Percentiles rank a stretch among this genome's conserved stretches.
Evolutionary conservation across 306 rosid species (phyloP).

Genomic region (Clitoria ternatea): DNA sequence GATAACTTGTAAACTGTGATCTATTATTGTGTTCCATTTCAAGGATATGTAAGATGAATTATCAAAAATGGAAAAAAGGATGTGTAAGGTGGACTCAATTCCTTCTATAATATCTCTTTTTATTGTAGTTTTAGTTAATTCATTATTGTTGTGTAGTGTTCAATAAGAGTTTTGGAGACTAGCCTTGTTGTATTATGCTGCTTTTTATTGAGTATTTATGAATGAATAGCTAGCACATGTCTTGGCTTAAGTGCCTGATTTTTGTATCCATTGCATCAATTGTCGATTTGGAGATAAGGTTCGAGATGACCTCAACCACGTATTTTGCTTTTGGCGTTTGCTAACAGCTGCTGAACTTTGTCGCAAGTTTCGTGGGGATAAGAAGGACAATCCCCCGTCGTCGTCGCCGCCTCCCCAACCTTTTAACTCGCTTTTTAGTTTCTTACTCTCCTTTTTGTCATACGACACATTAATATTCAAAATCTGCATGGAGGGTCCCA

Average conservation of each 20-base stretch:
- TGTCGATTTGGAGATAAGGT: constrained; percentile 24
- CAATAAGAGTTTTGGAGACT: background rate
- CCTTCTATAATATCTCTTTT: background rate
- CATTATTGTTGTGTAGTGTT: background rate
- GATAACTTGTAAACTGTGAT: constrained; percentile 45
- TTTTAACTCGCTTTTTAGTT: background rate
- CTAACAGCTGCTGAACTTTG: constrained; percentile 5
- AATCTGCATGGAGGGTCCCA: constrained; percentile 20
- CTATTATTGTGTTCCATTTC: constrained; percentile 36
- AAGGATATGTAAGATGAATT: constrained; percentile 34
- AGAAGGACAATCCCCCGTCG: constrained; percentile 11
- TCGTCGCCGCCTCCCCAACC: background rate
- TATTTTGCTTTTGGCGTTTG: constrained; percentile 21
- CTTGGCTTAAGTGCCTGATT: background rate
- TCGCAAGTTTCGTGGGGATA: constrained; percentile 24
- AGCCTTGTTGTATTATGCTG: background rate
- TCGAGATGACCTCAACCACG: constrained; percentile 20
- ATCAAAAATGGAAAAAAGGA: constrained; percentile 7
- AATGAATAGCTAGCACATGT: background rate
- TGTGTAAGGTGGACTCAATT: constrained; percentile 27
- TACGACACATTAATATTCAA: background rate
- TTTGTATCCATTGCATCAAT: background rate
- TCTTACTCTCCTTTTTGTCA: constrained; percentile 17
- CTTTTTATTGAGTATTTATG: background rate
- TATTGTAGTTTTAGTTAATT: background rate